Percentiles rank a stretch among this genome's conserved stretches.
phyloP scores from a whole-genome alignment of 768 basidiomycete genomes.

The Coprinellus micaceus region DNA sequence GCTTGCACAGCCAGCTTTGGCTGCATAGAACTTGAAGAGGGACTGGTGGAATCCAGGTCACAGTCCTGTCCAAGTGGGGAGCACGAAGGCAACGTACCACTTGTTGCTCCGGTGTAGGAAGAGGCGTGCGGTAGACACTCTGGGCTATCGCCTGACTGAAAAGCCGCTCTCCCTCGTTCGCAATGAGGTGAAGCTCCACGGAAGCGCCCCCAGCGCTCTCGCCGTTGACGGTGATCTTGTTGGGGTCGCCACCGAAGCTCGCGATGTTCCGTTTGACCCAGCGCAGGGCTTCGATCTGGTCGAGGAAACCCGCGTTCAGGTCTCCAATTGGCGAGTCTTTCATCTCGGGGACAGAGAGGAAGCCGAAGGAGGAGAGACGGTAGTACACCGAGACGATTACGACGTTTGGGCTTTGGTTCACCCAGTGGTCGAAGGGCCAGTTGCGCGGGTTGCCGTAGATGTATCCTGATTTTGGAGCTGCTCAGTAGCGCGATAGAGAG shows the following conservation, averaged over 20 bases:
- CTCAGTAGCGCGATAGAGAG: not conserved
- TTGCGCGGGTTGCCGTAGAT: conserved; percentile 57
- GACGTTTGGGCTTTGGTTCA: conserved; percentile 58
- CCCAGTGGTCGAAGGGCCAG: conserved; percentile 67
- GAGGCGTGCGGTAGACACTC: conserved; percentile 51
- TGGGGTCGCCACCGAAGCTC: conserved; percentile 62
- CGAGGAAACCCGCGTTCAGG: conserved; percentile 51
- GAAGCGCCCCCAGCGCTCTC: conserved; percentile 57
- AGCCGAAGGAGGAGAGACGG: conserved; percentile 60
- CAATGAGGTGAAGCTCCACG: conserved; percentile 56
- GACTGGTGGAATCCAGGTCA: conserved; percentile 29
- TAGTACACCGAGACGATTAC: conserved; percentile 67
- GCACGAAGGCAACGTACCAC: too few species aligned
- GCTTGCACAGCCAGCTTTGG: conserved; percentile 45
- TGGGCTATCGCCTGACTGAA: conserved; percentile 60
- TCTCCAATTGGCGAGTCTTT: conserved; percentile 37
- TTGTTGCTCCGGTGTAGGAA: conserved; percentile 51
- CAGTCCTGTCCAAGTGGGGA: not conserved
- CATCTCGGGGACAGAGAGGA: conserved; percentile 51
- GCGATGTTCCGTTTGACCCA: conserved; percentile 64
- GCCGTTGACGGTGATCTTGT: conserved; percentile 56
- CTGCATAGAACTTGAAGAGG: conserved; percentile 49
- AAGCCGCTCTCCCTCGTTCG: conserved; percentile 30
- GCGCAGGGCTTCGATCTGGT: conserved; percentile 58
- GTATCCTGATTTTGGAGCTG: conserved; percentile 37